Evolutionary conservation across 805 yeast species (phyloP), one percentile per base, ranked within the genome.

Genomic region (Starmera amethionina): DNA sequence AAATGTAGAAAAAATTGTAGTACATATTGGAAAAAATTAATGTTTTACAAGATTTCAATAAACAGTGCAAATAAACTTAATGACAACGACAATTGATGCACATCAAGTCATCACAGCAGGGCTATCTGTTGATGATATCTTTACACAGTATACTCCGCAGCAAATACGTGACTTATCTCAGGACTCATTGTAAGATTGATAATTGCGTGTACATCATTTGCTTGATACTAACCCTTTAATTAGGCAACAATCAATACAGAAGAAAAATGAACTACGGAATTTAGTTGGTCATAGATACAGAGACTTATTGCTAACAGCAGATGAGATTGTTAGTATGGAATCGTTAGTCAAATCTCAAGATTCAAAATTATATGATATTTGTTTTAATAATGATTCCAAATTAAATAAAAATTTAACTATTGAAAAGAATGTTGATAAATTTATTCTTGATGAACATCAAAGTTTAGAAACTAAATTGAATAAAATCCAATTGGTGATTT

Each of bases 201-300:
- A n/a, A n/a, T n/a, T n/a, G n/a, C n/a, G n/a, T n/a, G n/a, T n/a
- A n/a, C n/a, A n/a, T n/a, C n/a, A n/a, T n/a, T n/a, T n/a, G n/a
- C n/a, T n/a, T n/a, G n/a, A n/a, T n/a, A n/a, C n/a, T n/a, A n/a
- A n/a, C n/a, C n/a, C n/a, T n/a, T n/a, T n/a, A n/a, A n/a, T n/a
- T 27, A 35, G 31, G 15, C 27, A 25, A 14, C 19, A 22, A 18
- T 16, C 18, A 13, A 22, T 18, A 16, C 12, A 34, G 12, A 33
- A 18, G 8, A 18, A 47, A 45, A 34, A 45, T 9, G 53, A 53
- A 22, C 34, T 54, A 7, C 42, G 55, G 29, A 43, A 39, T 4
- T 41, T 54, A 9, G 59, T 54, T 6, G 51, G 53, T 6, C 45
- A 47, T 5, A 50, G 54, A 34, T 54, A 54, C 35, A 40, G 58